Evolutionary conservation across 495 filamentous ascomycete species (phyloP), one percentile per base, ranked within the genome.

Genomic region (Penicillium psychrofluorescens): DNA sequence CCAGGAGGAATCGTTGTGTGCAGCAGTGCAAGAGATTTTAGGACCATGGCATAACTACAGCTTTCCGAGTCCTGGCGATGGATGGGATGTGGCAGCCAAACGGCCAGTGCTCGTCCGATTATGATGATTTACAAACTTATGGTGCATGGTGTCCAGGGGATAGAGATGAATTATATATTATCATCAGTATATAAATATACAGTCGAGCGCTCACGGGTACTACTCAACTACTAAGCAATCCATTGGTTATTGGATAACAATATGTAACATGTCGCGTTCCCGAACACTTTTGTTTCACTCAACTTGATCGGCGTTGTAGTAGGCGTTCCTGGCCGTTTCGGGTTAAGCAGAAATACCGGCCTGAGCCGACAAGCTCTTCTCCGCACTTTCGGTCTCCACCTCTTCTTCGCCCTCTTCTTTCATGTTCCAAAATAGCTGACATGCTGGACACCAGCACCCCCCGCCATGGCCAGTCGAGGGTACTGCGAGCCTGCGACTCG

Each of bases 41-140:
- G 52, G 52, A 0, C 29, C 22, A 5, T 55, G 52, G 52, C 35
- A n/a, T 7, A 39, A 45, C 8, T 55, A 55, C 29, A 41, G 44
- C 31, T 55, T 55, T 31, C 52, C 52, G 3, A 55, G 45, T 35
- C 52, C 52, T 16, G 52, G 52, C 2, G 38, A 48, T 40, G 48
- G 38, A 22, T 55, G 52, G 52, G 52, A 55, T 37, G 38, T 51
- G 28, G 36, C 52, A 2, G 46, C n/a, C 4, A 55, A 51, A 32
- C 34, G 22, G 34, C 41, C 42, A 2, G 31, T 40, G 4, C 7
- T 10, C 11, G 13, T 32, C 2, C 46, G 29, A 36, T 10, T 54
- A 35, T 50, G 32, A 52, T 32, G 22, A 6, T 22, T 22, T 22
- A 22, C 22, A 22, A 16, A 16, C 16, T 16, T 6, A 22, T 22